These are phyloP conservation scores for Pseudopediastrum boryanum DNA, from an alignment of 139 green algal genomes.

Conservation along the genomic window DNA sequence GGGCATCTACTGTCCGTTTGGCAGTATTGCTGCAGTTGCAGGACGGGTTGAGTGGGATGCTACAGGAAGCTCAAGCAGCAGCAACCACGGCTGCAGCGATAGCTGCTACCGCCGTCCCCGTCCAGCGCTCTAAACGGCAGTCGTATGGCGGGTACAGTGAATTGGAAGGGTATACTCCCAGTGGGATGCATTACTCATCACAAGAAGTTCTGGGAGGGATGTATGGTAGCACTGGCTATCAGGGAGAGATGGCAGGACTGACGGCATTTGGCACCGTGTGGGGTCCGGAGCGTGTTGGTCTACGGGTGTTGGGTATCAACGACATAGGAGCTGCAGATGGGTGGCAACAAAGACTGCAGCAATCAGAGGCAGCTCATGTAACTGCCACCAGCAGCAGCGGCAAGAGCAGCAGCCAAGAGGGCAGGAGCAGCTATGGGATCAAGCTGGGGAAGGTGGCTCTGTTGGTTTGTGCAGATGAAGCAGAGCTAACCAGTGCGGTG, in stretches of 20 bases:
- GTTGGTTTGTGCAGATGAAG: slow-evolving; percentile 21
- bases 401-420: background rate
- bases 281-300: no score
- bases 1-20: slow-evolving; percentile 20
- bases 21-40: slow-evolving; percentile 22
- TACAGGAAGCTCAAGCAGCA: no score
- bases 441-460: slow-evolving; percentile 19
- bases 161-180: no score
- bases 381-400: slow-evolving; percentile 5
- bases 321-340: background rate
- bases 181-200: no score
- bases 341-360: no score
- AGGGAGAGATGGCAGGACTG: no score
- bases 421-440: background rate
- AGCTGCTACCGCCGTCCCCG: slow-evolving; percentile 10
- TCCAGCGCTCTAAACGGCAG: no score
- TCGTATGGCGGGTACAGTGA: background rate
- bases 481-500: slow-evolving; percentile 3
- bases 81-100: slow-evolving; percentile 16
- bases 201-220: no score
- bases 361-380: background rate
- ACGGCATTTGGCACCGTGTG: background rate
- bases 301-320: no score
- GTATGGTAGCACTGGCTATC: no score
- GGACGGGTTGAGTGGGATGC: no score